phyloP scores from a whole-genome alignment of 352 stramenopile genomes.

The Globisporangium middletonii region DNA sequence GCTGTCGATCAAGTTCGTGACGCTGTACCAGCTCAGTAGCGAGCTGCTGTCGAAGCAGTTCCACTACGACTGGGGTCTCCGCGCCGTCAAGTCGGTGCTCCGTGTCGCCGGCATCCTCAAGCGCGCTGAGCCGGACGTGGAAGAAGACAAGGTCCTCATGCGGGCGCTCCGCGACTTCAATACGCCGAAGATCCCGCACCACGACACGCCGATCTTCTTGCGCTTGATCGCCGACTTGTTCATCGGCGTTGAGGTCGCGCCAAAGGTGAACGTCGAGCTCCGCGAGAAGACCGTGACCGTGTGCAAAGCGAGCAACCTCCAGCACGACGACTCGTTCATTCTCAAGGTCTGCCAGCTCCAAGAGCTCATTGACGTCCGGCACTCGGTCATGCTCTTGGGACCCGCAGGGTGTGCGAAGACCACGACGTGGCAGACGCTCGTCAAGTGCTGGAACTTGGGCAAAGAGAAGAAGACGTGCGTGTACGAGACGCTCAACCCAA shows the following conservation, averaged over 20 bases:
- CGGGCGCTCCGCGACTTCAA: slow-evolving; percentile 83
- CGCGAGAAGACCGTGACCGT: slow-evolving; percentile 90
- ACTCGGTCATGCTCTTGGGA: slow-evolving; percentile 85
- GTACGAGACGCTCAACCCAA: slow-evolving; percentile 87
- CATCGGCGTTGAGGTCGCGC: slow-evolving; percentile 92
- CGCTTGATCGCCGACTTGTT: slow-evolving; percentile 85
- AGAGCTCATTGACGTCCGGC: slow-evolving; percentile 84
- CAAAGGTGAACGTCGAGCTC: slow-evolving; percentile 91
- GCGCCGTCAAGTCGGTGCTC: slow-evolving; percentile 85
- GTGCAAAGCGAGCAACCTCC: slow-evolving; percentile 84
- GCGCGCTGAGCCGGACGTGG: slow-evolving; percentile 69
- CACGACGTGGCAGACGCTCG: slow-evolving; percentile 79
- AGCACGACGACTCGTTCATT: slow-evolving; percentile 84
- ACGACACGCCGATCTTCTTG: slow-evolving; percentile 86
- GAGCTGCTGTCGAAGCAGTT: slow-evolving; percentile 89
- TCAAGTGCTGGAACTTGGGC: slow-evolving; percentile 83
- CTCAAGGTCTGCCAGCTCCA: slow-evolving; percentile 85
- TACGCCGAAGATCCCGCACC: slow-evolving; percentile 83
- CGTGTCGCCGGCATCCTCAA: slow-evolving; percentile 85
- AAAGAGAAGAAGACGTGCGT: slow-evolving; percentile 88
- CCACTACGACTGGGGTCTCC: slow-evolving; percentile 90
- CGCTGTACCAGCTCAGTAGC: slow-evolving; percentile 80
- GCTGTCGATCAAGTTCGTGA: slow-evolving; percentile 92
- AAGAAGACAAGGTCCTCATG: slow-evolving; percentile 88
- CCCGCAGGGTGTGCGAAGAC: slow-evolving; percentile 81